Conservation (phyloP, 495 filamentous ascomycete species). For the Parathielavia appendiculata region DNA sequence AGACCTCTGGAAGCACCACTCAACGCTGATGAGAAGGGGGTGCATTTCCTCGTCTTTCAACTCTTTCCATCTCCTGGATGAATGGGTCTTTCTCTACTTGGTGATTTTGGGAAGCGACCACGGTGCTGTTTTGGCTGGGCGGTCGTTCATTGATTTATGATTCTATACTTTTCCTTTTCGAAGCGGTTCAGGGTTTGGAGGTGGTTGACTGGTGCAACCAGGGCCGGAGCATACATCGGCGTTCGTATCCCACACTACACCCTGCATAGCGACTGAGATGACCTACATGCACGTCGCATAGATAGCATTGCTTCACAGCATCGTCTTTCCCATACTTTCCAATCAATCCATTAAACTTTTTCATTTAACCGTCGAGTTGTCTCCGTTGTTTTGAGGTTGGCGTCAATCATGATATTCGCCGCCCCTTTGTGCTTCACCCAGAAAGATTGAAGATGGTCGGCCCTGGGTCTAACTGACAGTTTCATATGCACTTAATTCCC, state of each 20-base stretch:
- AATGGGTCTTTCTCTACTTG: not conserved
- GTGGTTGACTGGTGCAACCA: not conserved
- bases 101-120: not conserved
- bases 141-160: not conserved
- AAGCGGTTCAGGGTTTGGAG: not conserved
- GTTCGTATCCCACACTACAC: not conserved
- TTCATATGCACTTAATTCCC: too few species aligned
- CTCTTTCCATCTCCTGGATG: not conserved
- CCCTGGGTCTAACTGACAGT: too few species aligned
- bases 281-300: not conserved
- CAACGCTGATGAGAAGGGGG: not conserved
- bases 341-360: too few species aligned
- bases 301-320: conserved; percentile 3
- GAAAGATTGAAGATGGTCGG: too few species aligned
- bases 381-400: too few species aligned
- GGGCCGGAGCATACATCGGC: not conserved
- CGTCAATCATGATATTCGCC: too few species aligned
- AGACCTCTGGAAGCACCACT: not conserved
- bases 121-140: not conserved
- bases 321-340: too few species aligned
- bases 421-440: too few species aligned
- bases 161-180: not conserved
- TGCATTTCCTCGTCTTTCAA: too few species aligned
- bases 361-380: too few species aligned
- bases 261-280: not conserved